Evolutionary conservation across 257 asterid species (phyloP), one percentile per base, ranked within the genome.

Genomic region (Dorcoceras hygrometricum): DNA sequence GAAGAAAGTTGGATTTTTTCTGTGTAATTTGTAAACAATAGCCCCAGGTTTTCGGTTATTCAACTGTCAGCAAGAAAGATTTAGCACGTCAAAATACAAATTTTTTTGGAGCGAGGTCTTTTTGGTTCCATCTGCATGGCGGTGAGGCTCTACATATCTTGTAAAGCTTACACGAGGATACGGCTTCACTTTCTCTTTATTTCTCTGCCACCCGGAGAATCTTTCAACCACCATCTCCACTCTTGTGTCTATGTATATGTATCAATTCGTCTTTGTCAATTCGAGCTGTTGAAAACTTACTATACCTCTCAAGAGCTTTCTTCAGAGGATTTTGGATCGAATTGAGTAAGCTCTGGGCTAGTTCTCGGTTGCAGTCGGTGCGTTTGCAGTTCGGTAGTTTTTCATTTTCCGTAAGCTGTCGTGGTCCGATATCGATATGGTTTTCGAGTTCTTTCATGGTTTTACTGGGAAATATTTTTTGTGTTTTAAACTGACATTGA

Each of bases 51-150:
- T 66, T 28, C 34, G 48, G 79, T 60, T 53, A 59, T 19, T 66
- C 32, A 22, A 12, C 59, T 50, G 54, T 46, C 54, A 46, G 54
- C 54, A 5, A 46, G 20, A 46, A 46, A 46, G 20, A 46, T 46
- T 46, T 16, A 46, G 54, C 2, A 46, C 54, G 54, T 46, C 8
- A 46, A 46, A 46, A 18, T 16, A 46, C 53, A 43, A 0, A 12
- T 43, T 26, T 51, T 29, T 50, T 59, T 10, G 69, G 32, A 46
- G 57, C 70, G 53, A 60, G 53, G 50, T 48, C 62, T 63, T 12
- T 77, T 76, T 76, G 76, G 83, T 80, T 76, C 64, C 77, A 74
- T 71, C 81, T 82, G 87, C 93, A 86, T 86, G 94, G 87, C 80
- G 74, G 77, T 63, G 81, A 72, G 70, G 62, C 80, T 78, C 57